These are phyloP conservation scores for Aspergillus vadensis DNA, from an alignment of 2,329 filamentous ascomycete genomes.

Conservation along the genomic window DNA sequence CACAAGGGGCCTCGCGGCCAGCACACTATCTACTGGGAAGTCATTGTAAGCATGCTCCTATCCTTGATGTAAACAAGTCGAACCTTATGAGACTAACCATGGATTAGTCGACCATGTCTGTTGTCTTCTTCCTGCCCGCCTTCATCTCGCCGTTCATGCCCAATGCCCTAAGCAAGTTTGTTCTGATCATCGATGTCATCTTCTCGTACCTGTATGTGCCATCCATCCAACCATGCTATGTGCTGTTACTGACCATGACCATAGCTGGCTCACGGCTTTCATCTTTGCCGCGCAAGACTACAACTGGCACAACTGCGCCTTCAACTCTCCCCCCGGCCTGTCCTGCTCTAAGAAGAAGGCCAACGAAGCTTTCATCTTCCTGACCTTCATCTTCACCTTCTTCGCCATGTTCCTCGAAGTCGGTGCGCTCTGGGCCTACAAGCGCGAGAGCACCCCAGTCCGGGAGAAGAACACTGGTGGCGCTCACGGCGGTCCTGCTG, in stretches of 20 bases:
- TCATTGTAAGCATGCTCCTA: conserved; percentile 39
- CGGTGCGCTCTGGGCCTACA: conserved; percentile 37
- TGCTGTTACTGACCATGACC: neutral
- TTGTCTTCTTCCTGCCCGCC: conserved; percentile 47
- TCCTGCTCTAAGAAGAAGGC: conserved; percentile 43
- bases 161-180: conserved; percentile 37
- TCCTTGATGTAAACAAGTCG: neutral
- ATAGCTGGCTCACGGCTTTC: conserved; percentile 51
- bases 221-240: neutral
- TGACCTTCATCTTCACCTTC: conserved; percentile 49
- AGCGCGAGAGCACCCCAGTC: conserved; percentile 22
- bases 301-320: conserved; percentile 33
- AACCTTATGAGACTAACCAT: conserved; percentile 8
- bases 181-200: conserved; percentile 45
- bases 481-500: conserved; percentile 22
- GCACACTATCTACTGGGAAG: conserved; percentile 42
- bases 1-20: conserved; percentile 32
- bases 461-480: conserved; percentile 29
- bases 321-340: conserved; percentile 35
- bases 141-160: conserved; percentile 46
- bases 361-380: conserved; percentile 48
- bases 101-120: conserved; percentile 34
- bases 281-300: conserved; percentile 53
- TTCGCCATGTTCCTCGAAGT: conserved; percentile 43
- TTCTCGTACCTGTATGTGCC: conserved; percentile 49